Evolutionary conservation across 2,329 filamentous ascomycete species (phyloP), one percentile per base, ranked within the genome.

Genomic region (Pseudogymnoascus sp.): DNA sequence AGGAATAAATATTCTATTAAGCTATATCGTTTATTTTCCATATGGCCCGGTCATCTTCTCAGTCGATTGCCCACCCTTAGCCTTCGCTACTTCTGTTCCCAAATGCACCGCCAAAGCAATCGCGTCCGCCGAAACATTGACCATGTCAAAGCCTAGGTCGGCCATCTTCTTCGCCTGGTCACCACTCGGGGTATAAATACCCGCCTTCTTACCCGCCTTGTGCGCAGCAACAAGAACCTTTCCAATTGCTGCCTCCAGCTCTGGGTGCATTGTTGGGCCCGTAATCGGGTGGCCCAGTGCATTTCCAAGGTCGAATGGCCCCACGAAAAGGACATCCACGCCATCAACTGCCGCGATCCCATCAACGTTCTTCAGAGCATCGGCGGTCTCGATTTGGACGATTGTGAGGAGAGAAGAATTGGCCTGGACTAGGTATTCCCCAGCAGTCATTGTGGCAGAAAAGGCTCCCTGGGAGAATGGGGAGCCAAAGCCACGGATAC

Each of bases 321-420:
- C 85, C 54, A 88, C 78, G 69, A 87, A 87, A 24, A 88, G 73
- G 4, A 85, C 79, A 64, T 88, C 85, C 21, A 88, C 76, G 3
- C 83, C 83, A 3, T 82, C 73, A 21, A 85, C 75, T 17, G 79
- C 76, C 41, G 83, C 84, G 70, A 88, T 88, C 57, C 81, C 81
- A 35, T 87, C 84, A 1, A 87, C 79, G 10, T 74, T 73, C 0
- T 83, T 79, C 11, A 88, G 74, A 0, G 84, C 84, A 69, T 86
- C 84, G 63, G 76, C 75, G 0, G 85, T 87, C 74, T 88, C 85
- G 60, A 88, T 87, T 71, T 88, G 85, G 9, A 87, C 83, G 74
- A 87, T 85, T 13, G 82, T 86, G 62, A 88, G 70, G 21, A 88
- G 76, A 31, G 78, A 77, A 7, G 78, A 76, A 67, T 84, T 84